Evolutionary conservation across 129 eudicot genomes (phyloP), one percentile per base, ranked within the genome.

Genomic region (Saposhnikovia divaricata): DNA sequence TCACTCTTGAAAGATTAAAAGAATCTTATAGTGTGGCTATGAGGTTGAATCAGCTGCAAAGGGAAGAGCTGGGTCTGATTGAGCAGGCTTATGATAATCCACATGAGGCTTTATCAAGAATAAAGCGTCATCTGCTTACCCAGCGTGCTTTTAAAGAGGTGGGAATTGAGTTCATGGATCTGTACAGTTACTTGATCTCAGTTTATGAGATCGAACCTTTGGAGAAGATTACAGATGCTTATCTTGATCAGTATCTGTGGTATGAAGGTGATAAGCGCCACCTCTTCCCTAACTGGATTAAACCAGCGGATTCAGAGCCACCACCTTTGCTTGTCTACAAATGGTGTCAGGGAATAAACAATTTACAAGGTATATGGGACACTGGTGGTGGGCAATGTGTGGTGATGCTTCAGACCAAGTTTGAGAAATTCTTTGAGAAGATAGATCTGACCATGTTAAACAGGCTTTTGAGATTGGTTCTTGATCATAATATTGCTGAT

Each of bases 11-110:
- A 89, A 85, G 99, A 83, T 88, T 96, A 71, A 96, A 96, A 81
- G 99, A 96, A 79, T 96, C 99, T 18, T 96, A 96, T 59, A 96
- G 99, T 75, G 99, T 96, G 63, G 99, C 99, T 75, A 98, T 96
- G 79, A 85, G 99, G 87, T 81, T 96, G 78, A 96, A 96, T 77
- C 99, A 96, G 79, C 92, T 87, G 42, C 99, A 96, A 80, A 96
- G 99, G 80, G 99, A 96, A 81, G 99, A 96, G 77, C 66, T 96
- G 82, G 99, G 99, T 47, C 89, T 96, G 77, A 96, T 96, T 74
- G 99, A 96, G 82, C 99, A 96, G 86, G 99, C 99, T 78, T 96
- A 96, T 87, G 99, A 96, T 80, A 96, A 96, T 82, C 99, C 99
- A 28, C 99, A 96, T 63, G 99, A 96, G 83, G 99, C 99, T 0